Evolutionary conservation across 108 stramenopile species (phyloP), one percentile per base, ranked within the genome.

Genomic region (Licmophora abbreviata): DNA sequence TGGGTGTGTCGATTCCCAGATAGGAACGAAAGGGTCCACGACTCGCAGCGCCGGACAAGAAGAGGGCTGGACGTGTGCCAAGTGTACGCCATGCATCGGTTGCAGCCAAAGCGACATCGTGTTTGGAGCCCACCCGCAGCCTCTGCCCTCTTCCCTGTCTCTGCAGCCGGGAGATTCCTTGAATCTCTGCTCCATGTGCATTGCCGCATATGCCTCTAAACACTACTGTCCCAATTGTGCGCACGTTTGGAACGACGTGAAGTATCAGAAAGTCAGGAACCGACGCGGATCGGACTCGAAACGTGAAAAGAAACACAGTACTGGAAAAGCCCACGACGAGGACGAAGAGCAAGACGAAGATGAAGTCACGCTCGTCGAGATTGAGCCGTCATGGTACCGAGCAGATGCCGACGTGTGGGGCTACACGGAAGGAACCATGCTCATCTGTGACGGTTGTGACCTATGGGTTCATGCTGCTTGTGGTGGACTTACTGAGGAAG

Each of bases 401-500:
- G 63, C 77, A 8, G 76, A 80, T 42, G 66, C 69, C 0, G 40
- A 54, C 3, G 67, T 69, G 24, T 87, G 77, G 77, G 80, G 80
- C 14, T 73, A 67, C 56, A 75, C 71, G 18, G 80, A 78, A 62
- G 67, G 67, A 1, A 64, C 71, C 36, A 82, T 87, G 85, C 48
- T 87, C 22, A 70, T 61, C 10, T 88, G 86, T 48, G 79, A 83
- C 52, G 44, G 40, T 12, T 92, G 90, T 58, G 58, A 69, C 4
- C 41, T 74, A 0, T 88, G 78, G 81, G 81, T 88, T 33, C 90
- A 92, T 67, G 83, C 84, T 24, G 79, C 61, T 17, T 92, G 90
- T 46, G 81, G 75, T 26, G 67, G 64, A 29, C 11, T 84, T 27
- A 56, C 47, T 17, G 58, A 64, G 51, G 73, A 74, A 3, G 77